A percentile compares a stretch with the other conserved stretches of the same genome.
Conservation (phyloP, 176 grass and related monocot species). For the Miscanthus lutarioriparius region DNA sequence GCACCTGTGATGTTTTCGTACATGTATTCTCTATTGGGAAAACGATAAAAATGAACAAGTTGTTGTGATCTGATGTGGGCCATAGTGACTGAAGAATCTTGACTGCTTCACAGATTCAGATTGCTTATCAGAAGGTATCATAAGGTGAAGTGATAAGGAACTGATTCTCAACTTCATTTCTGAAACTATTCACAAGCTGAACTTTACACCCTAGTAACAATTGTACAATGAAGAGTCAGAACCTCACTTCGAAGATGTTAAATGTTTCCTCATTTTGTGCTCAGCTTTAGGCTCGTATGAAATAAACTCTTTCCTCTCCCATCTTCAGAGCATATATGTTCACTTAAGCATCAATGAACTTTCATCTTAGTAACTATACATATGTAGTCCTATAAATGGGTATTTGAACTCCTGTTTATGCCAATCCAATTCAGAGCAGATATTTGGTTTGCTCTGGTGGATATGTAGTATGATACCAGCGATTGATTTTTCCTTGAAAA, state of each 20-base stretch:
- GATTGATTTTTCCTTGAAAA: not conserved
- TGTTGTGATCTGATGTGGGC: constrained; percentile 1
- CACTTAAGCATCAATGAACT: not conserved
- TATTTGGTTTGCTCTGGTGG: not conserved
- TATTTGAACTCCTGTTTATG: constrained; percentile 1
- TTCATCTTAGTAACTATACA: constrained; percentile 10
- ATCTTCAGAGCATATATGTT: not conserved
- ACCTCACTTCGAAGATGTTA: constrained; percentile 11
- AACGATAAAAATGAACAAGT: not conserved
- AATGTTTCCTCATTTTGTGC: not conserved
- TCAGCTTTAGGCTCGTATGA: not conserved
- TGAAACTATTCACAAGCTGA: not conserved
- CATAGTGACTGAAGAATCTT: constrained; percentile 24
- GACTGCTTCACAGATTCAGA: constrained; percentile 12
- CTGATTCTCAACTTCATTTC: constrained; percentile 19
- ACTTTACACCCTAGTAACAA: constrained; percentile 8
- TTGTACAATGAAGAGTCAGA: constrained; percentile 23
- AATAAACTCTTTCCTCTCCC: not conserved
- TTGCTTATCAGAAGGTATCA: constrained; percentile 6
- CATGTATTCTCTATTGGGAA: not conserved
- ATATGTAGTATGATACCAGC: not conserved
- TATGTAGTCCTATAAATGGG: not conserved
- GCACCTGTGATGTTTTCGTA: not conserved
- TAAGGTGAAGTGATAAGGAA: not conserved
- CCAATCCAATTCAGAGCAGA: not conserved